Evolutionary conservation across 2,329 filamentous ascomycete genomes (phyloP).

Genomic region (Clonostachys rosea): DNA sequence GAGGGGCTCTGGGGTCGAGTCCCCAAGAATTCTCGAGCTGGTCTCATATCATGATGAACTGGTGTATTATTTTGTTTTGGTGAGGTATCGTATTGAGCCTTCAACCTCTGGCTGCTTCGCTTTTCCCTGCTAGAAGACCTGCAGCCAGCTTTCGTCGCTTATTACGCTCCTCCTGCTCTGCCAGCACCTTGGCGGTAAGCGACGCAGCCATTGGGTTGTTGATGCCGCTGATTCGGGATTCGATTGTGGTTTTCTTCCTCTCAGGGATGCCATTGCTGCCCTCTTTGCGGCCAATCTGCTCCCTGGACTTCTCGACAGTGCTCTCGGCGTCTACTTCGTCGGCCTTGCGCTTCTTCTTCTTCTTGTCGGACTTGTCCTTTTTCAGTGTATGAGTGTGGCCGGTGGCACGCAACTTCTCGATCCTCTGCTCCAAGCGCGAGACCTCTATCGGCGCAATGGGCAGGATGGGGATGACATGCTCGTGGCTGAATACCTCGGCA

Average conservation of each 20-base stretch:
- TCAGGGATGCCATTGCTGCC: slow-evolving; percentile 44
- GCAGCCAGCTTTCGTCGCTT: slow-evolving; percentile 67
- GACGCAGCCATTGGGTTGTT: slow-evolving; percentile 85
- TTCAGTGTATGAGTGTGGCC: slow-evolving; percentile 85
- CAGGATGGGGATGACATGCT: slow-evolving; percentile 80
- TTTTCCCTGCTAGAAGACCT: neutral
- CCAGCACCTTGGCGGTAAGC: slow-evolving; percentile 79
- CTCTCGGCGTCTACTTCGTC: slow-evolving; percentile 73
- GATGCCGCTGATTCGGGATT: slow-evolving; percentile 54
- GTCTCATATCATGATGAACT: too few species aligned
- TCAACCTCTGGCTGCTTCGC: too few species aligned
- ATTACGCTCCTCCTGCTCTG: slow-evolving; percentile 78
- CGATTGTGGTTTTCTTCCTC: slow-evolving; percentile 9
- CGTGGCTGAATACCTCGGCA: slow-evolving; percentile 64
- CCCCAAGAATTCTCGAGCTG: too few species aligned
- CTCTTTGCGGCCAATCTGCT: slow-evolving; percentile 50
- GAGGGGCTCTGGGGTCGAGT: too few species aligned
- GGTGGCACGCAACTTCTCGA: slow-evolving; percentile 63
- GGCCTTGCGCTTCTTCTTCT: slow-evolving; percentile 55
- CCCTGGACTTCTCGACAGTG: slow-evolving; percentile 59
- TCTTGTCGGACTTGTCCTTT: slow-evolving; percentile 62
- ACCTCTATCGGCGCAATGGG: slow-evolving; percentile 68
- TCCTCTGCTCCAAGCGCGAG: slow-evolving; percentile 58
- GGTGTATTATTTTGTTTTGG: too few species aligned
- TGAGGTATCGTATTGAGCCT: too few species aligned